Base-by-base conservation (phyloP, 768 basidiomycete genomes). In the Panaeolus cyanescens region DNA sequence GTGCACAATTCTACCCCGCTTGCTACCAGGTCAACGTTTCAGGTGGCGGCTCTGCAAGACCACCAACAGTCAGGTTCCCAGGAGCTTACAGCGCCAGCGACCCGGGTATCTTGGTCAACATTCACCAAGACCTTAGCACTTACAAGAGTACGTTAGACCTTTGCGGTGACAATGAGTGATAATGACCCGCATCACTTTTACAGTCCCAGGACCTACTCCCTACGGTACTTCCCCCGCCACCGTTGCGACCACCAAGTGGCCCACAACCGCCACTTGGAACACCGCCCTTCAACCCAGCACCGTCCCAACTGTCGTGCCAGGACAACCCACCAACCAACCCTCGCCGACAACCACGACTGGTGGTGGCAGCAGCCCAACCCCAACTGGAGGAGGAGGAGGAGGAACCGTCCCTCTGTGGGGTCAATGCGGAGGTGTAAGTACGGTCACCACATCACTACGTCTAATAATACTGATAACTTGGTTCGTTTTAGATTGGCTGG, bases 1-100 rank as follows among this genome's bases (percentile, higher is more conserved):
- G 90, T 13, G 91, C 88, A 1, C 91, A 93, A 73, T 92, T 91
- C 74, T 93, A 92, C 69, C 87, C 88, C 0, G 82, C 84, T 19
- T 93, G 91, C 73, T 79, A 82, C 28, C 82, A 87, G 72, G 68
- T 89, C 61, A 75, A 71, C 59, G 72, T 92, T 33, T 71, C 78
- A 7, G 88, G 90, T 4, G 79, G 77, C 33, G 79, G 80, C 55
- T 78, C 79, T 2, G 85, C 82, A 4, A 70, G 64, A 9, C 85
- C 88, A 4, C 68, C 72, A 0, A 42, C 73, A 5, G 89, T 89
- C 31, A 77, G 72, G 28, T 80, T 92, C 71, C 78, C 77, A 32
- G 76, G 76, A 63, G 65, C 36, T 34, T 64, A 55, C 42, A 2
- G 19, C 36, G 33, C 12, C 20, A 32, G 59, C 17, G 32, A 28